Evolutionary conservation across 345 rosid genomes (phyloP), one percentile per base, ranked within the genome.

Genomic region (Salix caprea): DNA sequence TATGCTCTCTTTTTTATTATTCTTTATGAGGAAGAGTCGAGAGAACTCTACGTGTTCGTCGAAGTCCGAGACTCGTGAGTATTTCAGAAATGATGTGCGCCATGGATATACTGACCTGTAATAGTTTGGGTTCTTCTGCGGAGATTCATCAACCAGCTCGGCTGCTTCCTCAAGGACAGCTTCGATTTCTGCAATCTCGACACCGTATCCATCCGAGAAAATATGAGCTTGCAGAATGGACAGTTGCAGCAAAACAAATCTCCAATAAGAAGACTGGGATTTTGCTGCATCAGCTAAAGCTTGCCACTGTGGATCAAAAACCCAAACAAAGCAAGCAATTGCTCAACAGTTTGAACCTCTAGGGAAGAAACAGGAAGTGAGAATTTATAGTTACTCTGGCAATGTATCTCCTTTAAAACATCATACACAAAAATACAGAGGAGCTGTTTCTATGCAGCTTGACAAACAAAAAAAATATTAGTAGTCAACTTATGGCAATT

Each of bases 101-200:
- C 16, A n/a, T 5, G 21, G 52, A 44, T 52, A 42, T 69, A 54
- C 83, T 74, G 56, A 92, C 99, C 99, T 89, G 86, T 89, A 92
- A 81, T 96, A 96, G 80, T 90, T 93, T 65, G 94, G 90, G 74
- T 92, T 89, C 82, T 88, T 87, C 67, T 85, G 89, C 80, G 82
- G 91, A 76, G 91, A 84, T 70, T 86, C 96, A 54, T 91, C 96
- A 75, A 96, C 96, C 86, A 96, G 90, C 85, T 93, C 97, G 3
- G 99, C 99, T 70, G 98, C 99, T 88, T 96, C 99, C 87, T 96
- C 96, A 21, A 96, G 71, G 72, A 87, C 87, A 40, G 89, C 99
- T 77, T 91, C 90, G 7, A 93, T 89, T 85, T 93, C 97, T 69
- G 98, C 98, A 81, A 73, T 78, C 79, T 93, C 97, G 21, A 86